Conservation (phyloP, 768 basidiomycete species). For the Tubosaeta sp. region DNA sequence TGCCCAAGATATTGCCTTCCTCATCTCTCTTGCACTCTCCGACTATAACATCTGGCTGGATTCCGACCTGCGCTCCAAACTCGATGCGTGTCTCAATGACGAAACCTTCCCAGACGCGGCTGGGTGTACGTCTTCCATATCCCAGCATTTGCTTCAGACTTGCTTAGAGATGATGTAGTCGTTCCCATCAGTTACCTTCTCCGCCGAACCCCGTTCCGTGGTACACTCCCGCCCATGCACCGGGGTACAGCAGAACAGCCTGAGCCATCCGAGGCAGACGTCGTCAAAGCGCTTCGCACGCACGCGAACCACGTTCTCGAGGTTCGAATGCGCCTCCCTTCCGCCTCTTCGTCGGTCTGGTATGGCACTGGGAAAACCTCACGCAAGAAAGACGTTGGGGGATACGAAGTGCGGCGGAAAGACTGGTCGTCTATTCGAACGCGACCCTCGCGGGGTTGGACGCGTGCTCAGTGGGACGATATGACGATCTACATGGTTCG, state of each 20-base stretch:
- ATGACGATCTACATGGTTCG: conserved; percentile 64
- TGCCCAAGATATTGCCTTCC: conserved; percentile 44
- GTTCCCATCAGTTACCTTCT: conserved; percentile 55
- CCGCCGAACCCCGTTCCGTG: conserved; percentile 34
- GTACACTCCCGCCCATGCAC: conserved; percentile 4
- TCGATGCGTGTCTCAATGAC: conserved; percentile 33
- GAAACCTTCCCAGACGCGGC: conserved; percentile 21
- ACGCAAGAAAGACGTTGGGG: conserved; percentile 37
- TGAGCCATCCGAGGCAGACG: conserved; percentile 38
- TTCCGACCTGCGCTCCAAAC: conserved; percentile 45
- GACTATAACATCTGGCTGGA: conserved; percentile 67
- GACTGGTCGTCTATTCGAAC: conserved; percentile 33
- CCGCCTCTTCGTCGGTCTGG: conserved; percentile 34
- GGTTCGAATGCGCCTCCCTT: conserved; percentile 51
- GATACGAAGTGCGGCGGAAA: conserved; percentile 64
- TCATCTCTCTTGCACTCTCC: conserved; percentile 61
- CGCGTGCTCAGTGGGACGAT: conserved; percentile 54
- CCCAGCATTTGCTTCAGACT: not conserved
- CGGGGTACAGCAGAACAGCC: not conserved
- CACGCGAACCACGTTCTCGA: conserved; percentile 47
- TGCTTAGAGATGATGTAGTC: conserved; percentile 35
- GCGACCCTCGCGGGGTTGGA: conserved; percentile 23
- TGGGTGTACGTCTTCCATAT: conserved; percentile 43
- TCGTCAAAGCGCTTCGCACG: conserved; percentile 58
- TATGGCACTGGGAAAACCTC: conserved; percentile 29